A percentile compares a stretch with the other conserved stretches of the same genome.
Conservation (phyloP, 306 rosid genomes). For the Clitoria ternatea region DNA sequence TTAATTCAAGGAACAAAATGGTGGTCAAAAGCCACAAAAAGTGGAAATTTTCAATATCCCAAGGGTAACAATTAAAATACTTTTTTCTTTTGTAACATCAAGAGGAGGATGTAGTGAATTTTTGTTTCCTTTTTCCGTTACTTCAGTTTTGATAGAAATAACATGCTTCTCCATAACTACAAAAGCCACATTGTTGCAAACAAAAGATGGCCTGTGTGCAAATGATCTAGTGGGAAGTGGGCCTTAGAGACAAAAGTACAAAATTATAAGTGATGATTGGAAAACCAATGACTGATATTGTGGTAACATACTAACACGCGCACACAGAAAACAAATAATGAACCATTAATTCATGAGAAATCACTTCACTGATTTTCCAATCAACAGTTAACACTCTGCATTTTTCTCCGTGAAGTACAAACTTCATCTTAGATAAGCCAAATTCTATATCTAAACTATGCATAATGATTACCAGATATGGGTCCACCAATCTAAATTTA, state of each 20-base stretch:
- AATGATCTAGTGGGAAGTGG: background rate
- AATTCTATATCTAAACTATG: background rate
- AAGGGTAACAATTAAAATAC: background rate
- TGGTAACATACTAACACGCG: background rate
- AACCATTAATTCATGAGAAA: background rate
- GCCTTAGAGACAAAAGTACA: background rate
- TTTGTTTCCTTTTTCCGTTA: background rate
- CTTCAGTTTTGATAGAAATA: background rate
- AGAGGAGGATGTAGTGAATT: background rate
- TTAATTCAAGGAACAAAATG: background rate
- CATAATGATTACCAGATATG: background rate
- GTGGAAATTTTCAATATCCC: background rate
- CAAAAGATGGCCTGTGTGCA: background rate
- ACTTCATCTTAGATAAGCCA: background rate
- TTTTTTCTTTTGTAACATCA: background rate
- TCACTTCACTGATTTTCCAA: background rate
- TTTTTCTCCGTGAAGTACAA: background rate
- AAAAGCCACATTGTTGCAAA: background rate
- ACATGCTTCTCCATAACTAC: background rate
- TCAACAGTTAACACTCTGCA: background rate
- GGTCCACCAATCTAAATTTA: background rate
- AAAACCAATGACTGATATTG: background rate
- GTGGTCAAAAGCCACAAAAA: conserved; percentile 1
- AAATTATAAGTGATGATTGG: background rate
- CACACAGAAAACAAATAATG: background rate